A percentile compares a stretch with the other conserved stretches of the same genome.
Evolutionary conservation across 2,329 filamentous ascomycete genomes (phyloP).

Genomic region (Hypoxylon sp.): DNA sequence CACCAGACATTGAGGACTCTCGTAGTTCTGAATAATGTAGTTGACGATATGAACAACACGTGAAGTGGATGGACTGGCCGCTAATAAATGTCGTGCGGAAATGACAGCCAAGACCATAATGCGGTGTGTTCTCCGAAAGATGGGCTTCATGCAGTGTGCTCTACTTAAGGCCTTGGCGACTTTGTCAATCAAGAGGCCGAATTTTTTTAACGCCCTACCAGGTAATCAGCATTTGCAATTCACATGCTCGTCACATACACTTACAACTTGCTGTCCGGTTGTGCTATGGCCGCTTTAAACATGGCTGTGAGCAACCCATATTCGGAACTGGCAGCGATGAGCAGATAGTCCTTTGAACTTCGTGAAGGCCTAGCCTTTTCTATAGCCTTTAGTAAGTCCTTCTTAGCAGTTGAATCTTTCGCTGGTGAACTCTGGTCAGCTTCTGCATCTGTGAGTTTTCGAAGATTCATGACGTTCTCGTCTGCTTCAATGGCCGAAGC

Average conservation of each 20-base stretch:
- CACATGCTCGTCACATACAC: conserved; percentile 12
- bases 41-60: conserved; percentile 51
- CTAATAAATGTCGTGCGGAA: conserved; percentile 15
- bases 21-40: conserved; percentile 55
- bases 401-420: conserved; percentile 8
- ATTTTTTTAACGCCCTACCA: conserved; percentile 39
- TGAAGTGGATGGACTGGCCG: background rate
- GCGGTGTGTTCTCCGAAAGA: conserved; percentile 35
- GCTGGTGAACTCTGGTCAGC: background rate
- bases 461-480: conserved; percentile 14
- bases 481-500: conserved; percentile 23
- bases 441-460: conserved; percentile 3
- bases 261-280: conserved; percentile 54
- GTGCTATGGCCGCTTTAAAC: conserved; percentile 54
- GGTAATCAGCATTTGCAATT: conserved; percentile 21
- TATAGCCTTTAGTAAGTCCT: conserved; percentile 23
- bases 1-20: conserved; percentile 59
- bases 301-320: conserved; percentile 57
- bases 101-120: conserved; percentile 30
- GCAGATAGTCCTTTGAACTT: conserved; percentile 12
- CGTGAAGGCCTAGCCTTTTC: conserved; percentile 22
- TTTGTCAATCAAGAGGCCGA: conserved; percentile 31
- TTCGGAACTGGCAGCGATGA: conserved; percentile 32
- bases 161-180: conserved; percentile 29
- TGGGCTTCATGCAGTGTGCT: conserved; percentile 19